These are phyloP conservation scores for Globisporangium recalcitrans DNA, from an alignment of 352 stramenopile species.

Conservation along the genomic window DNA sequence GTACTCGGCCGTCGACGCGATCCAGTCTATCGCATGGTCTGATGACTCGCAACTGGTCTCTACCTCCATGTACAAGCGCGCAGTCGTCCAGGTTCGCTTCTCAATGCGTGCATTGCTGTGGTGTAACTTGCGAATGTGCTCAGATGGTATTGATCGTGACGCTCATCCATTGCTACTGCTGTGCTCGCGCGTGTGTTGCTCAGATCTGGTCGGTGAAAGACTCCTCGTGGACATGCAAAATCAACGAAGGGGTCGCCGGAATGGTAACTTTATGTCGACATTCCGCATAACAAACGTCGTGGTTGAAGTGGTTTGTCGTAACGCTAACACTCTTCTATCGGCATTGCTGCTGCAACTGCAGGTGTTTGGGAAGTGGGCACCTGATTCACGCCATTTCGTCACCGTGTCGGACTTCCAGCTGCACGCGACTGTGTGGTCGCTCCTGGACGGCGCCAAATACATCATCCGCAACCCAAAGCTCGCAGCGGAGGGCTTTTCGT, in stretches of 20 bases:
- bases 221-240: slow-evolving; percentile 62
- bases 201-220: slow-evolving; percentile 64
- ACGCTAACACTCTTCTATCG: background rate
- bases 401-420: slow-evolving; percentile 84
- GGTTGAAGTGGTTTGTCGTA: no score
- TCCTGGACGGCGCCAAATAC: slow-evolving; percentile 52
- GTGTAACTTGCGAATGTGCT: background rate
- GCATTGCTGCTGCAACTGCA: slow-evolving; percentile 3
- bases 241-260: slow-evolving; percentile 66
- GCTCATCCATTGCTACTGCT: background rate
- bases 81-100: slow-evolving; percentile 42
- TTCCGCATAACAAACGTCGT: no score
- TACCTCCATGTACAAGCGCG: slow-evolving; percentile 60
- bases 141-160: background rate
- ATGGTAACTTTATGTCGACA: slow-evolving; percentile 24
- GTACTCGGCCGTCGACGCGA: slow-evolving; percentile 44
- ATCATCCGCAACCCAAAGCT: slow-evolving; percentile 71
- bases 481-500: slow-evolving; percentile 53
- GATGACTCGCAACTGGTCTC: slow-evolving; percentile 61
- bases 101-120: background rate
- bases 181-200: no score
- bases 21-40: slow-evolving; percentile 58
- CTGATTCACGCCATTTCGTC: slow-evolving; percentile 62
- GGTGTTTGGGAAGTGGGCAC: slow-evolving; percentile 39
- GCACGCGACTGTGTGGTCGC: slow-evolving; percentile 77